These are phyloP conservation scores for Exophiala alcalophila DNA, from an alignment of 2,329 filamentous ascomycete genomes.

Conservation along the genomic window DNA sequence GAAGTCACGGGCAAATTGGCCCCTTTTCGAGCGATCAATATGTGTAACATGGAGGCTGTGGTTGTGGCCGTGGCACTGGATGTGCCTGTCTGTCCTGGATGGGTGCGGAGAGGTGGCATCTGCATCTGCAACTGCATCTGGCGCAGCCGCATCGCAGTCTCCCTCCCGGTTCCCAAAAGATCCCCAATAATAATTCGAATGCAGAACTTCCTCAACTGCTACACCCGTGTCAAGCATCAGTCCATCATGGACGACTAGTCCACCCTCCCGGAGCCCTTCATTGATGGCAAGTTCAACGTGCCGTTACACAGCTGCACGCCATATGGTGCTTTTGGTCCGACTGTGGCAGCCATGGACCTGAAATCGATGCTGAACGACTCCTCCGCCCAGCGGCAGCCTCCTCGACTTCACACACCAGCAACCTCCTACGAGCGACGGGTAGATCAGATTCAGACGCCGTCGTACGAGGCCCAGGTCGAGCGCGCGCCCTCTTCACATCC, in stretches of 20 bases:
- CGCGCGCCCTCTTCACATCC: constrained; percentile 21
- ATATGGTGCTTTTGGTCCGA: constrained; percentile 21
- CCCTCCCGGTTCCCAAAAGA: no score
- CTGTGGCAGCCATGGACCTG: constrained; percentile 29
- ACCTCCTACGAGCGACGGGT: constrained; percentile 20
- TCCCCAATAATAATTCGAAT: no score
- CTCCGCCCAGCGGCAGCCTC: constrained; percentile 24
- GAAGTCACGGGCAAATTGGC: no score
- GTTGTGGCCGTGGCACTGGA: neutral
- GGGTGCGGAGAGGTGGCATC: constrained; percentile 17
- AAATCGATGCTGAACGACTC: constrained; percentile 32
- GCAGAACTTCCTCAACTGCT: constrained; percentile 11
- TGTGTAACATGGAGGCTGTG: constrained; percentile 10
- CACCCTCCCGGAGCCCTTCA: constrained; percentile 2
- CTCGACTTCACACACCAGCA: constrained; percentile 28
- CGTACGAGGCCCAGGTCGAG: constrained; percentile 23
- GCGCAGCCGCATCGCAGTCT: no score
- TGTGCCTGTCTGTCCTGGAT: no score
- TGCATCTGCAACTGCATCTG: no score
- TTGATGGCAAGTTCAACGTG: constrained; percentile 22
- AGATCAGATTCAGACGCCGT: constrained; percentile 16
- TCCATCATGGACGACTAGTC: constrained; percentile 18
- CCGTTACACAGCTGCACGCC: constrained; percentile 28
- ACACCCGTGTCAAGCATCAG: constrained; percentile 12
- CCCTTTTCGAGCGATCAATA: no score